A percentile compares a stretch with the other conserved stretches of the same genome.
phyloP scores from a whole-genome alignment of 2,329 filamentous ascomycete species.

The Arthrobotrys pseudoclavata region DNA sequence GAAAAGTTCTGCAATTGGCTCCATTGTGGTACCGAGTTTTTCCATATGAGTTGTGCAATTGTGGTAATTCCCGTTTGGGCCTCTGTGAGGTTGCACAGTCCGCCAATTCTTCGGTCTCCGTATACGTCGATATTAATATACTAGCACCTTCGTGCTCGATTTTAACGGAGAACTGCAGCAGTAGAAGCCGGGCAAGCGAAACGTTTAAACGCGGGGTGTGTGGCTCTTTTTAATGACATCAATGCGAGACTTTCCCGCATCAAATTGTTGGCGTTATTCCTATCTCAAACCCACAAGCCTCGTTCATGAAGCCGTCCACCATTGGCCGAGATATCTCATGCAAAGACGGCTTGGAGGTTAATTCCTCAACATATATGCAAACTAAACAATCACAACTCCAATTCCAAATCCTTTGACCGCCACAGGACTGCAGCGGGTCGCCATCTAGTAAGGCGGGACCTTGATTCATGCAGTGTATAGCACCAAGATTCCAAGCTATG shows the following conservation, averaged over 20 bases:
- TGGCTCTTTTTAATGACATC: constrained; percentile 22
- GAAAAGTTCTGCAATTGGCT: constrained; percentile 5
- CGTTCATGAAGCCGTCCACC: not conserved
- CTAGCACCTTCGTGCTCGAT: not conserved
- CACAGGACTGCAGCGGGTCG: constrained; percentile 4
- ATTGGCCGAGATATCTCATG: constrained; percentile 7
- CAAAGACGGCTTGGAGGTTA: not conserved
- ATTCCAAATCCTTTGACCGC: constrained; percentile 20
- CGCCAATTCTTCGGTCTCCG: not conserved
- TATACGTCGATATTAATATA: not conserved
- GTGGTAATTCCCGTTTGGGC: not conserved
- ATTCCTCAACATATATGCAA: not conserved
- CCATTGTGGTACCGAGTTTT: not conserved
- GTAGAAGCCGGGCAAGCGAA: not conserved
- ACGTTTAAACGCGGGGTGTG: constrained; percentile 6
- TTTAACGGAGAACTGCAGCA: not conserved
- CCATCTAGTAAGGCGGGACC: not conserved
- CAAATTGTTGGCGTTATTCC: not conserved
- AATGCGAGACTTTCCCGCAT: not conserved
- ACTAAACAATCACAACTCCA: not conserved
- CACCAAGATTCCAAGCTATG: constrained; percentile 3
- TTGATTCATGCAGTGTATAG: constrained; percentile 27
- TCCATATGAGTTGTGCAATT: not conserved
- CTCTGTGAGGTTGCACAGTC: not conserved
- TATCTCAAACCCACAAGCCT: not conserved